A percentile compares a stretch with the other conserved stretches of the same genome.
phyloP scores from a whole-genome alignment of 768 basidiomycete genomes.

The Pisolithus sp. region DNA sequence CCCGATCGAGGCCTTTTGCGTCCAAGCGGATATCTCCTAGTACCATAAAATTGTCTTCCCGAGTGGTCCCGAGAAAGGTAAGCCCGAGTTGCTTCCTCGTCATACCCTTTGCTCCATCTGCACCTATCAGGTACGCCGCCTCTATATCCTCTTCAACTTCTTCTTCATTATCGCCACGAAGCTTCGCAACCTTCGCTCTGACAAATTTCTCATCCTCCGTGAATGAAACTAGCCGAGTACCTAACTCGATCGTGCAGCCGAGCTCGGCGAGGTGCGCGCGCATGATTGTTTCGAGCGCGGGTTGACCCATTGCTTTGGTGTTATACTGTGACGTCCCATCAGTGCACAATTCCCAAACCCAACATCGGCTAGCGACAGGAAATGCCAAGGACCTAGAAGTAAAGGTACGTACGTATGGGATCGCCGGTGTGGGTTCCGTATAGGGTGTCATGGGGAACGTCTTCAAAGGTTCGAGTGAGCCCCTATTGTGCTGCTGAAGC shows the following conservation, averaged over 20 bases:
- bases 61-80: slow-evolving; percentile 36
- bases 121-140: slow-evolving; percentile 33
- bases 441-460: slow-evolving; percentile 1
- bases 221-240: slow-evolving; percentile 40
- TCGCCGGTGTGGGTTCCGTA: slow-evolving; percentile 17
- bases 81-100: slow-evolving; percentile 37
- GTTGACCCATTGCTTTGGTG: slow-evolving; percentile 18
- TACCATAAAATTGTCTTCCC: slow-evolving; percentile 18
- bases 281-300: slow-evolving; percentile 22
- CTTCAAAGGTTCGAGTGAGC: slow-evolving; percentile 12
- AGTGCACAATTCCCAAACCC: not conserved
- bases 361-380: too few species aligned
- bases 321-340: slow-evolving; percentile 6
- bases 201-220: slow-evolving; percentile 33
- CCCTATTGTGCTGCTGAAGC: slow-evolving; percentile 30
- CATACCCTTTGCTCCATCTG: slow-evolving; percentile 36
- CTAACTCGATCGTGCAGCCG: slow-evolving; percentile 33
- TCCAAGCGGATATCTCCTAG: slow-evolving; percentile 34
- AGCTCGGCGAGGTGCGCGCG: slow-evolving; percentile 15
- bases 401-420: slow-evolving; percentile 20
- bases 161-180: slow-evolving; percentile 9
- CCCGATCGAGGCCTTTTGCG: slow-evolving; percentile 22
- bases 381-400: too few species aligned
- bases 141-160: slow-evolving; percentile 22
- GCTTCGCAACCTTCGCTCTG: slow-evolving; percentile 29